Evolutionary conservation across 768 basidiomycete species (phyloP), one percentile per base, ranked within the genome.

Genomic region (Sarcodon sp.): DNA sequence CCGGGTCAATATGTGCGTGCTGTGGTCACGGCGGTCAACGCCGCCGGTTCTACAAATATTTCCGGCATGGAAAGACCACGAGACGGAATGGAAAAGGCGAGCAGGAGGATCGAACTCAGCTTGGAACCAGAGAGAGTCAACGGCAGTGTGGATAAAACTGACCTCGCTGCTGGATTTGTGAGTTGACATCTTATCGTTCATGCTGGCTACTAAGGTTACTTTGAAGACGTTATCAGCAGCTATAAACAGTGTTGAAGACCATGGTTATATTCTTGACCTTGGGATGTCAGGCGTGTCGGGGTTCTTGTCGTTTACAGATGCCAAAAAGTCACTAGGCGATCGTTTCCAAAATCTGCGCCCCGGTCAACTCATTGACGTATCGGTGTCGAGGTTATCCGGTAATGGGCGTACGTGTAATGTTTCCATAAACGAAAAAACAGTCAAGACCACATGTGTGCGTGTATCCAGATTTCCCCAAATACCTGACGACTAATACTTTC

Each of bases 181-280:
- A 66, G 87, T 80, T 35, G 33, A 46, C 21, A 48, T 41, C 31
- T 52, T 35, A 15, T 45, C 44, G 43, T 8, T 27, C 33, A 37
- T 41, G 4, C 50, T 31, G 46, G 47, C 41, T 50, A 39, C 47
- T 43, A 15, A 15, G 63, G 13, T 31, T n/a, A 31, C 33, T 46
- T 47, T 49, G 11, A 58, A 93, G 90, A 80, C 79, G 16, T 58
- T 96, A 41, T 75, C 82, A 0, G 87, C 79, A 10, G 77, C 82
- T 33, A 72, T 94, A 45, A 81, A 80, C 64, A 88, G 83, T 56
- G 68, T 87, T 13, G 96, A 99, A 66, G 96, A 98, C 58, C 89
- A 96, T 61, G 93, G 96, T 1, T 97, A 94, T 66, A 76, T 83
- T 48, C 70, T 99, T 7, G 88, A 92, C 54, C 67, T 96, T 35